phyloP scores from a whole-genome alignment of 2,329 filamentous ascomycete species.

The Lojkania enalia region DNA sequence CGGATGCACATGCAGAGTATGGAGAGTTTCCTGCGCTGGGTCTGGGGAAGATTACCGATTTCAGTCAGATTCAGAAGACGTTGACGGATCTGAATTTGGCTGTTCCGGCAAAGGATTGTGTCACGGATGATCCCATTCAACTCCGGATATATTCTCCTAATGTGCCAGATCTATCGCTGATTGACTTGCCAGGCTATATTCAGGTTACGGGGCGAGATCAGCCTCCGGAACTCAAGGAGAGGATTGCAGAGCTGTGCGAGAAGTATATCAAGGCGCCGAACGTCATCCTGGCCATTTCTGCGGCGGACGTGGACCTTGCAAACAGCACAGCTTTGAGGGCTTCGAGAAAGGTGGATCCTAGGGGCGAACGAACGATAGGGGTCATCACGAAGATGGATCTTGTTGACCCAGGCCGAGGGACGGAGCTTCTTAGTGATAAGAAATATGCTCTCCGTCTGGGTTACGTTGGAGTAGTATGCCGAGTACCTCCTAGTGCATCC shows the following conservation, averaged over 20 bases:
- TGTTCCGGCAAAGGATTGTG: constrained; percentile 86
- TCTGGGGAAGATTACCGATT: constrained; percentile 87
- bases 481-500: constrained; percentile 66
- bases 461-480: constrained; percentile 93
- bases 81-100: constrained; percentile 93
- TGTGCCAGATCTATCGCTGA: constrained; percentile 91
- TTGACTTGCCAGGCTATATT: constrained; percentile 96
- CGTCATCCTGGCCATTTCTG: constrained; percentile 94
- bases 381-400: constrained; percentile 99
- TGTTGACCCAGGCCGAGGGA: constrained; percentile 79
- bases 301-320: constrained; percentile 93
- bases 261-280: constrained; percentile 98
- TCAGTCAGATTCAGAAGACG: constrained; percentile 87
- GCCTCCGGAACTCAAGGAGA: constrained; percentile 87
- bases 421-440: constrained; percentile 77
- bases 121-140: constrained; percentile 95
- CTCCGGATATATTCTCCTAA: constrained; percentile 93
- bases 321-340: constrained; percentile 93
- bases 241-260: constrained; percentile 93
- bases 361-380: constrained; percentile 94
- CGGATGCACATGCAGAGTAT: constrained; percentile 82
- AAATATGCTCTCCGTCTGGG: constrained; percentile 95
- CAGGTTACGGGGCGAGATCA: constrained; percentile 93
- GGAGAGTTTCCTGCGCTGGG: constrained; percentile 95
- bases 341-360: constrained; percentile 86